phyloP scores from a whole-genome alignment of 495 filamentous ascomycete species.

The Podospora conica region DNA sequence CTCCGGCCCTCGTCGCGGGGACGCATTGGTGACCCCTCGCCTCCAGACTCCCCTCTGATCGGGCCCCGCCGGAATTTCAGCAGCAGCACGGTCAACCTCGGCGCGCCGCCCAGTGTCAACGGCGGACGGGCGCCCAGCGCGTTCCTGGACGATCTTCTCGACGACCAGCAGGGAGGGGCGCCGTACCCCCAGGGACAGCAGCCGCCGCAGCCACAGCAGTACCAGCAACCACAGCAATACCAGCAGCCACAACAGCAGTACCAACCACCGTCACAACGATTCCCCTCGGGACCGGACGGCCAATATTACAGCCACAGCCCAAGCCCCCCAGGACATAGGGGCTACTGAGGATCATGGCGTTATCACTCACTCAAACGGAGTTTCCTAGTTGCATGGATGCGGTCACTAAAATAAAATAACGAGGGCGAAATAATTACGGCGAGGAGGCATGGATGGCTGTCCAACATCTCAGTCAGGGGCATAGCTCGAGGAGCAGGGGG shows the following conservation, averaged over 20 bases:
- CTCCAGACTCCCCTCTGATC: slow-evolving; percentile 61
- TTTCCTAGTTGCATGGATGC: not conserved
- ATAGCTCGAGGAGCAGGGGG: not conserved
- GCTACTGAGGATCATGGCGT: not conserved
- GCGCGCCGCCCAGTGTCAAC: slow-evolving; percentile 48
- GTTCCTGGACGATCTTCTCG: slow-evolving; percentile 89
- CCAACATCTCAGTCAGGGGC: not conserved
- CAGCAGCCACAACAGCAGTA: not conserved
- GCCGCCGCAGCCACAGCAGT: not conserved
- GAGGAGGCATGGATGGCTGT: not conserved
- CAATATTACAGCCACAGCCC: slow-evolving; percentile 10
- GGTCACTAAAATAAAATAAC: not conserved
- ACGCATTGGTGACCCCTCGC: slow-evolving; percentile 48
- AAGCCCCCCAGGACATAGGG: slow-evolving; percentile 2
- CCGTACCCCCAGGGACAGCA: not conserved
- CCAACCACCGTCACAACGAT: not conserved
- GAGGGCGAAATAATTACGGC: not conserved
- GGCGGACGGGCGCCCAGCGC: slow-evolving; percentile 74
- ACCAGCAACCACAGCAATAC: not conserved
- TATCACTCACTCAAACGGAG: not conserved
- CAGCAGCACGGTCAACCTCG: slow-evolving; percentile 63
- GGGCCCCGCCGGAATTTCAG: slow-evolving; percentile 43
- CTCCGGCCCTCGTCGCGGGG: slow-evolving; percentile 49
- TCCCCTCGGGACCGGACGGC: slow-evolving; percentile 1
- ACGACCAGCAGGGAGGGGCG: slow-evolving; percentile 39